phyloP scores from a whole-genome alignment of 805 yeast species.

The Metschnikowia corniflorae region DNA sequence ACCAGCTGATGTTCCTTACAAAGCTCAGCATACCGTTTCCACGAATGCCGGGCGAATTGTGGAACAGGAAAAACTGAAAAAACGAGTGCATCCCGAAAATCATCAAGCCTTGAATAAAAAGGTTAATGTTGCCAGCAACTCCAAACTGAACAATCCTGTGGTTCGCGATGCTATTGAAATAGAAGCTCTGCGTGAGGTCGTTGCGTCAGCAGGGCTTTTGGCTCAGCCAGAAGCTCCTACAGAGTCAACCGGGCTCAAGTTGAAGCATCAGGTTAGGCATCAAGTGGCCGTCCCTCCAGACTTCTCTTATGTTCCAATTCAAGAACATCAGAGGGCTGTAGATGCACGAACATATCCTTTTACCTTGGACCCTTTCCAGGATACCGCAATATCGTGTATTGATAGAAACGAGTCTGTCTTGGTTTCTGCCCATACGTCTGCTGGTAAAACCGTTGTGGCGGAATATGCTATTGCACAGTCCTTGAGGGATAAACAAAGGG shows the following conservation, averaged over 20 bases:
- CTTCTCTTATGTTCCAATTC: slow-evolving; percentile 82
- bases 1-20: slow-evolving; percentile 36
- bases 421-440: slow-evolving; percentile 97
- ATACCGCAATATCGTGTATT: slow-evolving; percentile 92
- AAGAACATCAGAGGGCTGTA: slow-evolving; percentile 71
- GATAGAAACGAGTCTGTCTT: slow-evolving; percentile 92
- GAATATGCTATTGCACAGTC: slow-evolving; percentile 97
- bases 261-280: slow-evolving; percentile 93
- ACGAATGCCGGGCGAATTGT: too few species aligned
- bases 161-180: slow-evolving; percentile 86
- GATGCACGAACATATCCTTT: slow-evolving; percentile 93
- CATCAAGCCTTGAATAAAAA: slow-evolving; percentile 2
- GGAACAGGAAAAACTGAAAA: too few species aligned
- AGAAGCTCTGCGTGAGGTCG: slow-evolving; percentile 85
- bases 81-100: slow-evolving; percentile 3
- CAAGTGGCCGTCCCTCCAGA: slow-evolving; percentile 96
- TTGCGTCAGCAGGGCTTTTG: slow-evolving; percentile 71
- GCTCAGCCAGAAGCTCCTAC: slow-evolving; percentile 19
- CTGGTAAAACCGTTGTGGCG: slow-evolving; percentile 96
- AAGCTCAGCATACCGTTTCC: too few species aligned
- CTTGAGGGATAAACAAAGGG: slow-evolving; percentile 86
- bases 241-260: slow-evolving; percentile 42
- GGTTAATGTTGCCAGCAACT: slow-evolving; percentile 8
- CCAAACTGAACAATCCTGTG: slow-evolving; percentile 53
- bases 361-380: slow-evolving; percentile 94